Evolutionary conservation across 331 rosid species (phyloP), one percentile per base, ranked within the genome.

Genomic region (Malus hybrid): DNA sequence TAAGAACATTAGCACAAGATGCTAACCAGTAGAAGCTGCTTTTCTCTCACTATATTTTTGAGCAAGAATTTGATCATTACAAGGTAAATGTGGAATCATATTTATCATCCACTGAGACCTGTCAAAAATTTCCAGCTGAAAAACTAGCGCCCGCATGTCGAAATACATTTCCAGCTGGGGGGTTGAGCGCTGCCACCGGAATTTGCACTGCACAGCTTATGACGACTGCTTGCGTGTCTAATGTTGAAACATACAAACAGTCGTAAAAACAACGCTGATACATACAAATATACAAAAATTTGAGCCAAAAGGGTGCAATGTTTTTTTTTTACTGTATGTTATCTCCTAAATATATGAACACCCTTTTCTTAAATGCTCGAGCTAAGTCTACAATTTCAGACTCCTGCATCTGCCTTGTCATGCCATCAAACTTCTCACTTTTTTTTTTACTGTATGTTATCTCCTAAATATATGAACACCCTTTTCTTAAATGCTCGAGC

Each of bases 311-410:
- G 39, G 50, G 73, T 66, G 77, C 70, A 36, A 50, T 15, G 18
- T 18, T 24, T 22, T 28, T 68, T 39, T 39, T 39, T 39, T 39
- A 79, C 16, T 34, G 32, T 6, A 74, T 32, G 84, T 68, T 83
- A 61, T 89, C 85, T 68, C 93, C 95, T 72, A 87, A 71, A 46
- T 91, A 92, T 16, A 88, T 19, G 74, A 81, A 87, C 52, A 91
- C 86, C 84, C 97, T 82, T 79, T 87, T 91, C 88, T 83, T 84
- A 72, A 93, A 89, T 16, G 74, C 80, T 20, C 87, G 84, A 75
- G 96, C 96, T 9, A 93, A 82, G 77, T 89, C 90, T 63, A 82
- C 72, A 9, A 94, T 86, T 84, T 91, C 99, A 48, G 88, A 82
- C 77, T 81, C 91, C 79, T 93, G 74, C 44, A 79, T 82, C 56